Evolutionary conservation across 2,329 filamentous ascomycete genomes (phyloP).

Genomic region (Penicillium sp.): DNA sequence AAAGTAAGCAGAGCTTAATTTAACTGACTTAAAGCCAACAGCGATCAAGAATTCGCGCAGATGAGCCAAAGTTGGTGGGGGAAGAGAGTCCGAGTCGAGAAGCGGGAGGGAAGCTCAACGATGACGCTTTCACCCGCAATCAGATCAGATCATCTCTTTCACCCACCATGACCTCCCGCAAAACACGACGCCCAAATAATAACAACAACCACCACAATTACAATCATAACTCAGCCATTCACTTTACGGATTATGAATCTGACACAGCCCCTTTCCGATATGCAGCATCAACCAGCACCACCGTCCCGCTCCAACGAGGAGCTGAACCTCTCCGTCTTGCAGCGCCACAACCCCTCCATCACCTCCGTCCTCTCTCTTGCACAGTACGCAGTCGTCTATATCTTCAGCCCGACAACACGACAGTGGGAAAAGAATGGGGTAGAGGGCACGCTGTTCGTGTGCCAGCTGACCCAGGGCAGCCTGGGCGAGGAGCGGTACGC

Average conservation of each 20-base stretch:
- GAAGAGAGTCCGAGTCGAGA: background rate
- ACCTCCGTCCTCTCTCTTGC: constrained; percentile 70
- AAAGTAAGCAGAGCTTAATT: background rate
- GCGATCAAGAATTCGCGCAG: background rate
- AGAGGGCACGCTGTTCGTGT: constrained; percentile 87
- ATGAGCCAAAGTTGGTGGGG: background rate
- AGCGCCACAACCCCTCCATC: constrained; percentile 72
- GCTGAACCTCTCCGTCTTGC: constrained; percentile 79
- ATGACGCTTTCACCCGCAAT: constrained; percentile 5
- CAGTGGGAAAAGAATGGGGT: constrained; percentile 80
- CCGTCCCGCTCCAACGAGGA: constrained; percentile 67
- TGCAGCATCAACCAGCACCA: constrained; percentile 37
- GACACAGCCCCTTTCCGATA: constrained; percentile 49
- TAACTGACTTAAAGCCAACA: background rate
- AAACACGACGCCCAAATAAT: constrained; percentile 17
- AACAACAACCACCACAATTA: constrained; percentile 11
- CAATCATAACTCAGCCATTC: constrained; percentile 4
- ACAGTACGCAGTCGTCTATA: constrained; percentile 81
- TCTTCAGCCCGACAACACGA: constrained; percentile 59
- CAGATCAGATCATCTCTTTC: background rate
- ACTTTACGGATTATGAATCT: constrained; percentile 59
- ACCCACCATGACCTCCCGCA: constrained; percentile 7
- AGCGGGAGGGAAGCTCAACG: constrained; percentile 1
- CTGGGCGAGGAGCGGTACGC: constrained; percentile 47
- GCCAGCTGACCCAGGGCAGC: constrained; percentile 51